phyloP scores from a whole-genome alignment of 176 grass and related monocot genomes.

The Rhynchospora breviuscula region DNA sequence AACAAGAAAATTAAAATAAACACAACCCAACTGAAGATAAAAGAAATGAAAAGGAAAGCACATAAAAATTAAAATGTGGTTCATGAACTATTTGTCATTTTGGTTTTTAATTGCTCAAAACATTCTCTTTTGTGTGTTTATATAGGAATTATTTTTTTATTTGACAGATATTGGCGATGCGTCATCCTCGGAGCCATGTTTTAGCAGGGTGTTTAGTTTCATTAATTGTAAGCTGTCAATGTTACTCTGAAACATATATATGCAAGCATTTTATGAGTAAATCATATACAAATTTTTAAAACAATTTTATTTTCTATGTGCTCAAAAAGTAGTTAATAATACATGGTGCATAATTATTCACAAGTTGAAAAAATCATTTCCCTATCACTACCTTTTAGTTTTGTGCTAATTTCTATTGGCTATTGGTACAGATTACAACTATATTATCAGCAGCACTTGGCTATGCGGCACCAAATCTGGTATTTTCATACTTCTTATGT shows the following conservation, averaged over 20 bases:
- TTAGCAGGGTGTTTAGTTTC: constrained; percentile 64
- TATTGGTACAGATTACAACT: constrained; percentile 62
- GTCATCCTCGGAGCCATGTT: constrained; percentile 66
- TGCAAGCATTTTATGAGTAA: too few relatives aligned
- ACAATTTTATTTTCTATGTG: too few relatives aligned
- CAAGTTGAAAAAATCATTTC: too few relatives aligned
- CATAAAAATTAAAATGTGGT: background rate
- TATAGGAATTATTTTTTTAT: background rate
- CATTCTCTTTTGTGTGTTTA: background rate
- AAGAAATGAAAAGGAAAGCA: background rate
- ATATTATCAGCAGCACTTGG: constrained; percentile 60
- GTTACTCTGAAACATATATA: too few relatives aligned
- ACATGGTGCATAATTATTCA: too few relatives aligned
- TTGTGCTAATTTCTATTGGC: too few relatives aligned
- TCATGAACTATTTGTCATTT: background rate
- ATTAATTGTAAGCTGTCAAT: constrained; percentile 42
- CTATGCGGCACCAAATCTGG: constrained; percentile 89
- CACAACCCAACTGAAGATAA: background rate
- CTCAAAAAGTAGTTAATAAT: too few relatives aligned
- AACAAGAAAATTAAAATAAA: background rate
- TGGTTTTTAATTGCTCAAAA: background rate
- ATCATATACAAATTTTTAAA: too few relatives aligned
- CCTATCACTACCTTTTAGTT: too few relatives aligned
- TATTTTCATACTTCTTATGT: background rate
- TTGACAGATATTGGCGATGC: constrained; percentile 91